These are phyloP conservation scores for Gynochthodes officinalis DNA, from an alignment of 257 asterid genomes.

Conservation along the genomic window DNA sequence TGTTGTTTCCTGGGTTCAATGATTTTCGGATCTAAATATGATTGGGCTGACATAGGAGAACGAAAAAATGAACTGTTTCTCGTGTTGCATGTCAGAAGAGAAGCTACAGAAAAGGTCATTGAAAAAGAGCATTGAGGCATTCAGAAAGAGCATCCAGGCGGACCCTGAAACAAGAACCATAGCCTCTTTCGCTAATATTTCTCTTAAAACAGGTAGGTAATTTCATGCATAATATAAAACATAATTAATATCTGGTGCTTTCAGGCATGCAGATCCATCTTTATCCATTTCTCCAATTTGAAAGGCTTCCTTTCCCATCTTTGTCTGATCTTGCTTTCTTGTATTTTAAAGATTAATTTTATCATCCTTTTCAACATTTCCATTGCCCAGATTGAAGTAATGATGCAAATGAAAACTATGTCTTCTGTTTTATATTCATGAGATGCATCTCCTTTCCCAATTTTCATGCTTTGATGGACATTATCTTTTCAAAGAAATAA, in stretches of 20 bases:
- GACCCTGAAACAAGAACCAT: slow-evolving; percentile 9
- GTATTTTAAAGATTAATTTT: no score
- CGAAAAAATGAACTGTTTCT: slow-evolving; percentile 56
- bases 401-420: neutral
- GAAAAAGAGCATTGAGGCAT: slow-evolving; percentile 26
- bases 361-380: neutral
- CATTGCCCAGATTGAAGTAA: neutral
- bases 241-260: neutral
- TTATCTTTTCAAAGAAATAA: neutral
- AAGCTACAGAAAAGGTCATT: slow-evolving; percentile 24
- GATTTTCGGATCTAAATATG: slow-evolving; percentile 27
- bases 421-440: neutral
- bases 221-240: neutral
- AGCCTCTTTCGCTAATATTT: slow-evolving; percentile 37
- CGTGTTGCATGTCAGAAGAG: slow-evolving; percentile 66
- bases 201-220: slow-evolving; percentile 29
- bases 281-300: neutral
- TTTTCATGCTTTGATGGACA: neutral
- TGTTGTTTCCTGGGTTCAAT: slow-evolving; percentile 4
- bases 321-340: no score
- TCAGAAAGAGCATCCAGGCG: slow-evolving; percentile 21
- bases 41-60: slow-evolving; percentile 22
- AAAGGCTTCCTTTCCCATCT: neutral
- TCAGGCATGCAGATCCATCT: neutral
- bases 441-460: neutral